Evolutionary conservation across 305 asterid species (phyloP), one percentile per base, ranked within the genome.

Genomic region (Fraxinus latifolia): DNA sequence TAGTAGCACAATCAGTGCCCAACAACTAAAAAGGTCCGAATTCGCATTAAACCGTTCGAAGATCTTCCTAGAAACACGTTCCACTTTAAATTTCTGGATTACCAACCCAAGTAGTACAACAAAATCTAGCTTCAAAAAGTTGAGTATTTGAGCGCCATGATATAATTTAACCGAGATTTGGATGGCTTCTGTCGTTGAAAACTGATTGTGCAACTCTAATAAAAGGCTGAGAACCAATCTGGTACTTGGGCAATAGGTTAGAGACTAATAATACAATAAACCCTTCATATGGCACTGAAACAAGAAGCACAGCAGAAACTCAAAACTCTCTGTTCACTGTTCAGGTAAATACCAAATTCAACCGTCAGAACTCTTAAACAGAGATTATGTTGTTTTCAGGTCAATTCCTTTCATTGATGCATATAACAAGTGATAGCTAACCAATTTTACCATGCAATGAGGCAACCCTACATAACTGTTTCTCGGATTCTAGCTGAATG

Each of bases 391-490:
- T 50, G 39, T 50, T 44, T 62, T 73, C 60, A 77, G 68, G 77
- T 80, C 62, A 19, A 50, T 29, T 70, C 47, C 71, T 32, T 25
- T 25, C 74, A 9, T n/a, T 34, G 79, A 58, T 17, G 75, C 42
- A 32, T 9, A 74, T 5, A 36, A 75, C 17, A 77, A 72, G 62
- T 39, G 62, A 70, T 39, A 33, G 19, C 77, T 33, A 23, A 72
- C 17, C 58, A 79, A 32, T 25, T 47, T 21, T 78, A 85, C 32
- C 78, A 77, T 7, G 44, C 68, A 80, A 53, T 71, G 31, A 75
- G 60, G 36, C 39, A 55, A 29, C 34, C 65, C 17, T 27, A 82
- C 67, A 8, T 15, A 65, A 74, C 65, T 31, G 65, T 67, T 6
- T 15, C 31, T 7, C 25, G 12, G 34, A 62, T 42, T 53, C 21